Evolutionary conservation across 2,329 filamentous ascomycete genomes (phyloP), one percentile per base, ranked within the genome.

Genomic region (Penicillium sp.): DNA sequence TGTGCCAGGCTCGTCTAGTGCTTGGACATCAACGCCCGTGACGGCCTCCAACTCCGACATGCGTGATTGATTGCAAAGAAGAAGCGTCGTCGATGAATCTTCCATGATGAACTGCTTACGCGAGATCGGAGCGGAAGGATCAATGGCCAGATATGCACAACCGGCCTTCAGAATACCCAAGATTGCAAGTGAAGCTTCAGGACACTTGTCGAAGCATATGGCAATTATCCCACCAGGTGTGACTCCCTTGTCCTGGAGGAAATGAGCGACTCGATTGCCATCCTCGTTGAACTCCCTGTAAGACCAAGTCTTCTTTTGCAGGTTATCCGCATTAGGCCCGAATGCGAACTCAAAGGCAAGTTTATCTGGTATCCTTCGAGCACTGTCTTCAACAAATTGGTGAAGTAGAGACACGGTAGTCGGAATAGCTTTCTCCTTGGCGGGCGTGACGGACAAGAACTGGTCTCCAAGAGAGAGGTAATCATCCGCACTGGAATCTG

Each of bases 181-280:
- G 42, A 96, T 93, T 0, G 89, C 85, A 69, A 95, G 91, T 40
- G 91, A 93, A 0, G 92, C 92, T 72, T 94, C 90, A 0, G 92
- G 89, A 63, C 89, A 93, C 73, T 96, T 96, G 59, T 92, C 88
- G 70, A 96, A 96, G 72, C 90, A 92, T 9, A 94, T 84, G 0
- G 88, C 91, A 24, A 96, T 82, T 4, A 93, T 86, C 28, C 80
- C 80, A 0, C 91, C 89, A 0, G 85, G 80, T 0, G 73, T 64
- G 0, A 86, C 77, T 2, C 82, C 83, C 22, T 81, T 75, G 0
- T 75, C 68, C 1, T 80, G 72, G 1, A 96, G 79, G 13, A 93
- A 73, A 57, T 89, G 83, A 0, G 91, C 91, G 17, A 96, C 84
- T 65, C 83, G 84, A 69, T 96, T 93, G 0, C 89, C 91, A 67